Conservation (phyloP, 2,329 filamentous ascomycete genomes). For the Aspergillus sojae region DNA sequence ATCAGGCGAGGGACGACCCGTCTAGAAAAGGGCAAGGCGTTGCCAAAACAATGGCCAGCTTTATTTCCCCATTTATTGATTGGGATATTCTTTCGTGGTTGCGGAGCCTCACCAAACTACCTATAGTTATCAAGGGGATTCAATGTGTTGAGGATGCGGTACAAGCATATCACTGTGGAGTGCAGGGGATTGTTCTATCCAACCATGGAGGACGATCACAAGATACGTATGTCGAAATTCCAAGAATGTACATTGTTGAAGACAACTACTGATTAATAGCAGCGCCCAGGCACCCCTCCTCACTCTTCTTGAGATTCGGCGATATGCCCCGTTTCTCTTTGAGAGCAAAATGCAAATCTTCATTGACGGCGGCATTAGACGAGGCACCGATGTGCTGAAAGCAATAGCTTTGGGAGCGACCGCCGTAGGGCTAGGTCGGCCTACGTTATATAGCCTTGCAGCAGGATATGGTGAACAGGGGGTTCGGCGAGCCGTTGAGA, state of each 20-base stretch:
- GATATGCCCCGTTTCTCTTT: conserved; percentile 63
- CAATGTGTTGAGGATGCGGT: conserved; percentile 54
- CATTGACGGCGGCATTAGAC: conserved; percentile 66
- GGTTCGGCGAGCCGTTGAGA: conserved; percentile 49
- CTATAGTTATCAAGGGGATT: conserved; percentile 46
- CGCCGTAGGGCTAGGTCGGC: conserved; percentile 65
- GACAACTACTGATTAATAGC: not conserved
- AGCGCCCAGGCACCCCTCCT: conserved; percentile 54
- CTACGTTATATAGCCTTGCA: conserved; percentile 61
- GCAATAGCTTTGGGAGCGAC: conserved; percentile 66
- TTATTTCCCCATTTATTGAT: conserved; percentile 32
- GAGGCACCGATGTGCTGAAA: conserved; percentile 69
- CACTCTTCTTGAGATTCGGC: conserved; percentile 64
- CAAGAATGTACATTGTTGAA: not conserved
- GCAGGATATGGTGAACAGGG: conserved; percentile 59
- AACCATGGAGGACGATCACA: conserved; percentile 52
- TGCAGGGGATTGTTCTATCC: conserved; percentile 47
- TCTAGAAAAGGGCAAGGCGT: conserved; percentile 26
- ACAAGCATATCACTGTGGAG: conserved; percentile 48
- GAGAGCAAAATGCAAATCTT: conserved; percentile 60
- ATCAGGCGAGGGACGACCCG: conserved; percentile 16
- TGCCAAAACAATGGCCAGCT: conserved; percentile 33
- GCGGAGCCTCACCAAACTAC: conserved; percentile 36
- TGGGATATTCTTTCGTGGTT: conserved; percentile 45
- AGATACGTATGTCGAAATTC: conserved; percentile 36